Conservation (phyloP, 352 stramenopile species). For the Pythium insidiosum region DNA sequence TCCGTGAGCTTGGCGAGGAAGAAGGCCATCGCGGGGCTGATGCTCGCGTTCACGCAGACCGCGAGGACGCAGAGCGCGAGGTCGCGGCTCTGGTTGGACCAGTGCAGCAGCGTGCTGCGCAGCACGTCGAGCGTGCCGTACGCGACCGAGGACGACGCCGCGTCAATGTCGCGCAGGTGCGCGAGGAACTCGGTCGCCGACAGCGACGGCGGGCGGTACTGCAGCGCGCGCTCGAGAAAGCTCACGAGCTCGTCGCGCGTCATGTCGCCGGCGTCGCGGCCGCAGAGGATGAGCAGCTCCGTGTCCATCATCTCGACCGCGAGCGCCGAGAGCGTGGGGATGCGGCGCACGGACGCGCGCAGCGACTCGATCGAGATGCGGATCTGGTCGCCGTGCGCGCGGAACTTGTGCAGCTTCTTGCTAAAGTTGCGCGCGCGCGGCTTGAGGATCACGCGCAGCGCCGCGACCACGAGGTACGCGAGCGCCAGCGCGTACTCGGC, state of each 20-base stretch:
- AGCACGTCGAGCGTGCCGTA: slow-evolving; percentile 80
- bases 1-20: slow-evolving; percentile 64
- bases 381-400: slow-evolving; percentile 77
- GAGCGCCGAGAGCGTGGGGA: slow-evolving; percentile 71
- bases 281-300: slow-evolving; percentile 83
- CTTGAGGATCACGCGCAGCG: slow-evolving; percentile 78
- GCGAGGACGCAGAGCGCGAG: slow-evolving; percentile 72
- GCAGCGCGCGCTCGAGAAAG: slow-evolving; percentile 72
- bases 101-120: slow-evolving; percentile 72
- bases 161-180: slow-evolving; percentile 80
- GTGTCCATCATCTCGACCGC: slow-evolving; percentile 88
- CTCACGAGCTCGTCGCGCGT: slow-evolving; percentile 81
- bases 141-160: slow-evolving; percentile 56
- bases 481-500: slow-evolving; percentile 73
- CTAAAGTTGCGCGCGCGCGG: slow-evolving; percentile 72
- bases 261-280: slow-evolving; percentile 83
- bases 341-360: slow-evolving; percentile 61
- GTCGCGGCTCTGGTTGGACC: slow-evolving; percentile 74
- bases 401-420: slow-evolving; percentile 87
- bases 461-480: slow-evolving; percentile 60
- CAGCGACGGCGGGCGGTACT: slow-evolving; percentile 67
- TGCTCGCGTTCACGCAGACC: slow-evolving; percentile 74
- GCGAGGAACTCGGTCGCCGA: slow-evolving; percentile 77
- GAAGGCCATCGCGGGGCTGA: slow-evolving; percentile 70
- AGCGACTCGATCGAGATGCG: slow-evolving; percentile 82